Base-by-base conservation (phyloP, 78 protist species). In the Dictyostelium purpureum region DNA sequence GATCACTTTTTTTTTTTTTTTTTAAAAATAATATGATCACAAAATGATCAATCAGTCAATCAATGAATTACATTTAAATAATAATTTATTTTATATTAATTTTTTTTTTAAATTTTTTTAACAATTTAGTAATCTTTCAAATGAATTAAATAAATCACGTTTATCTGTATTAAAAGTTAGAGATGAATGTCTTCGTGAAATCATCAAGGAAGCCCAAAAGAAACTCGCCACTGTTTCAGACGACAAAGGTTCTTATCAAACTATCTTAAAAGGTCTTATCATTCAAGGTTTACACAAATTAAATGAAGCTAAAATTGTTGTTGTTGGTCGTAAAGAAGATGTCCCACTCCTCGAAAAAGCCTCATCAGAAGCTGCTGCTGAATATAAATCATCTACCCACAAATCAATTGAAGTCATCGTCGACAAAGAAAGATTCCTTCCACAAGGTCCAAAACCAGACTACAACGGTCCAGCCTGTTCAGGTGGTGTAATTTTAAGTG, bases 141-240 rank as follows among this genome's bases (percentile, higher is more conserved):
- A 90, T 54, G 93, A 89, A 56, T 85, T 90, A 66, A 88, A 90
- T 65, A 65, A 71, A 70, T 65, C 88, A 21, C 96, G 96, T 71
- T 78, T 96, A 67, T 54, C 87, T 70, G 77, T 87, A 18, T 89
- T 96, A 49, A 89, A 89, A 85, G 94, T 42, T 63, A 89, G 94
- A 82, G 96, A 96, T 21, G 96, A 93, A 35, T 79, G 70, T 47
- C 35, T 96, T 42, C 90, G 88, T 66, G 77, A 69, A 6, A 59
- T 94, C 35, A 57, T 80, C 18, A 24, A 4, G n/a, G 96, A 89
- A 4, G 91, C 94, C 16, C 79, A 79, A 31, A 79, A 89, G 90
- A 75, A 54, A 45, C 66, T 96, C 21, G 69, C 87, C 11, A 12
- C 47, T 14, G 33, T 95, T 61, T 45, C 77, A 24, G 38, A 70